Evolutionary conservation across 2,329 filamentous ascomycete genomes (phyloP).

Genomic region (Daldinia sp.): DNA sequence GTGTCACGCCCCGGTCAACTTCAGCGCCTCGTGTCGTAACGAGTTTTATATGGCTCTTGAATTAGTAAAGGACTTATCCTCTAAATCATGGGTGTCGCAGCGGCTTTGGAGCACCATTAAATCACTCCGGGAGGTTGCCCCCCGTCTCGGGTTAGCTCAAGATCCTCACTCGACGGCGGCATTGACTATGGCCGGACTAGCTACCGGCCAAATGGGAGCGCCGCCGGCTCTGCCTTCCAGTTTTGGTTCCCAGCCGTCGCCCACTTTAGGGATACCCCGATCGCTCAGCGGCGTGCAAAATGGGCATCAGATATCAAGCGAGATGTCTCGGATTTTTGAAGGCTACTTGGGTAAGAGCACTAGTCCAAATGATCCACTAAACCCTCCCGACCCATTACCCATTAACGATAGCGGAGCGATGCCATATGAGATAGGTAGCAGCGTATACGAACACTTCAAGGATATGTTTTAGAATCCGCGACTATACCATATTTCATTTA

Average conservation of each 20-base stretch:
- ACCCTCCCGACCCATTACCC: constrained; percentile 19
- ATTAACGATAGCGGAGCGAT: constrained; percentile 18
- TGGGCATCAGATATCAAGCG: constrained; percentile 59
- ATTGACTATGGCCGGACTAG: constrained; percentile 64
- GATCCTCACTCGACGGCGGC: constrained; percentile 62
- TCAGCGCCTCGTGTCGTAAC: constrained; percentile 72
- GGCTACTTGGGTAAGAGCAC: constrained; percentile 46
- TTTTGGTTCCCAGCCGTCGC: constrained; percentile 31
- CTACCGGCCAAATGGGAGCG: constrained; percentile 49
- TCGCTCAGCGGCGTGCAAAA: constrained; percentile 47
- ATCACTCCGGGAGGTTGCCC: constrained; percentile 75
- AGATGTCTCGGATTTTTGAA: constrained; percentile 61
- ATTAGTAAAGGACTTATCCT: constrained; percentile 75
- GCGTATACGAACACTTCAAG: constrained; percentile 46
- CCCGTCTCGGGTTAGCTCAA: constrained; percentile 69
- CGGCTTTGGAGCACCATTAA: constrained; percentile 77
- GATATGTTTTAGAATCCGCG: constrained; percentile 46
- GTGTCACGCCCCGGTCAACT: constrained; percentile 76
- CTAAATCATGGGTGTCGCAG: constrained; percentile 75
- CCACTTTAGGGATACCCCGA: constrained; percentile 29
- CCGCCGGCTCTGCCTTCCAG: constrained; percentile 25
- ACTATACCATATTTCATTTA: too few species aligned
- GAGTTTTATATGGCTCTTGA: constrained; percentile 84
- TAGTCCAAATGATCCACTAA: constrained; percentile 8
- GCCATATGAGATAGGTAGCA: constrained; percentile 26